Percentiles rank a stretch among this genome's conserved stretches.
Evolutionary conservation across 176 grass and related monocot genomes (phyloP).

Genomic region (Raddia distichophylla): DNA sequence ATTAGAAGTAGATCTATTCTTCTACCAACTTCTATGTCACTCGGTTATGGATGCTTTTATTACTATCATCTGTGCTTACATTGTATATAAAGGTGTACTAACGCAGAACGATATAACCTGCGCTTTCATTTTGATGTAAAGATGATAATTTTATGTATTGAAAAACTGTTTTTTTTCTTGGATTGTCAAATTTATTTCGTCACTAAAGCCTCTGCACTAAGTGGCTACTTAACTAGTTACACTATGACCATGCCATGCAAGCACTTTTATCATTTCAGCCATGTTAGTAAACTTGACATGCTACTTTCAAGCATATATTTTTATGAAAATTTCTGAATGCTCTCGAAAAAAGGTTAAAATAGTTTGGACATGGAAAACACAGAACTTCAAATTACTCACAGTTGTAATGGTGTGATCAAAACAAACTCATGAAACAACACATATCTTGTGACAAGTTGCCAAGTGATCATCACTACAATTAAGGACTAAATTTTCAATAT

Average conservation of each 20-base stretch:
- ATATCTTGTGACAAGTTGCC: not conserved
- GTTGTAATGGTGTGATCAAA: not conserved
- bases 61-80: not conserved
- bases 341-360: not conserved
- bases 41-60: not conserved
- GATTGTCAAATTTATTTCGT: not conserved
- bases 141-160: not conserved
- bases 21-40: not conserved
- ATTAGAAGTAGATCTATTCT: not conserved
- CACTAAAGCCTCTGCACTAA: not conserved
- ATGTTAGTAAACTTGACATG: not conserved
- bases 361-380: not conserved
- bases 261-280: not conserved
- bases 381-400: conserved; percentile 3
- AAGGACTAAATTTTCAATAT: conserved; percentile 11
- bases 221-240: not conserved
- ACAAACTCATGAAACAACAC: conserved; percentile 3
- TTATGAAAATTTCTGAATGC: not conserved
- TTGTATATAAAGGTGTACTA: not conserved
- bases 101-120: not conserved
- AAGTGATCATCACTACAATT: conserved; percentile 4
- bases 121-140: not conserved
- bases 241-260: not conserved
- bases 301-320: conserved; percentile 5
- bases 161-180: not conserved